Evolutionary conservation across 2,329 filamentous ascomycete genomes (phyloP).

Genomic region (Paraconiothyrium brasiliense): DNA sequence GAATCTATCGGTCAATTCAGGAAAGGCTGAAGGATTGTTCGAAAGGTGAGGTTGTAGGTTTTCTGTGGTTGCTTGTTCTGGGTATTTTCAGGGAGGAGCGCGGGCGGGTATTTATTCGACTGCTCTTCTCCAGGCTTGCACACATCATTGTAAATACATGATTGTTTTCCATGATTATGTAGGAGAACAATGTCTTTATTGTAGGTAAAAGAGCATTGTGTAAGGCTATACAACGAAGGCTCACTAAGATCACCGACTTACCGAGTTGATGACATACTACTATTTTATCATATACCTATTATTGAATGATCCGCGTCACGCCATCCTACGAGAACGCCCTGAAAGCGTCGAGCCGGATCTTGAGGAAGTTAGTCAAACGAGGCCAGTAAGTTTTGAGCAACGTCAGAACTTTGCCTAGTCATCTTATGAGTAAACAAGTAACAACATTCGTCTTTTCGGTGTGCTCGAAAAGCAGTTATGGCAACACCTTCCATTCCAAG

Average conservation of each 20-base stretch:
- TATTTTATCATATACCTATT: neutral
- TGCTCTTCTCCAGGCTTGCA: neutral
- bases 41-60: neutral
- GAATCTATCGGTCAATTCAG: too few relatives aligned
- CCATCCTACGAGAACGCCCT: too few relatives aligned
- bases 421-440: neutral
- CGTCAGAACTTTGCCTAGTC: neutral
- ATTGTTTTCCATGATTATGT: neutral
- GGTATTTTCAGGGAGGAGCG: neutral
- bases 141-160: neutral
- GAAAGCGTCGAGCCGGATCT: neutral
- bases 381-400: neutral
- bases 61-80: neutral
- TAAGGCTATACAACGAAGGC: neutral
- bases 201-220: neutral
- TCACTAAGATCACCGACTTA: neutral
- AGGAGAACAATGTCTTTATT: neutral
- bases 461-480: too few relatives aligned
- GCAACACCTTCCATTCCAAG: too few relatives aligned
- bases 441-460: neutral
- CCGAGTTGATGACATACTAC: neutral
- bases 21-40: neutral
- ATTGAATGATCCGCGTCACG: neutral
- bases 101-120: neutral
- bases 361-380: neutral